Conservation (phyloP, 139 green algal species). For the Chlamydomonas schloesseri region DNA sequence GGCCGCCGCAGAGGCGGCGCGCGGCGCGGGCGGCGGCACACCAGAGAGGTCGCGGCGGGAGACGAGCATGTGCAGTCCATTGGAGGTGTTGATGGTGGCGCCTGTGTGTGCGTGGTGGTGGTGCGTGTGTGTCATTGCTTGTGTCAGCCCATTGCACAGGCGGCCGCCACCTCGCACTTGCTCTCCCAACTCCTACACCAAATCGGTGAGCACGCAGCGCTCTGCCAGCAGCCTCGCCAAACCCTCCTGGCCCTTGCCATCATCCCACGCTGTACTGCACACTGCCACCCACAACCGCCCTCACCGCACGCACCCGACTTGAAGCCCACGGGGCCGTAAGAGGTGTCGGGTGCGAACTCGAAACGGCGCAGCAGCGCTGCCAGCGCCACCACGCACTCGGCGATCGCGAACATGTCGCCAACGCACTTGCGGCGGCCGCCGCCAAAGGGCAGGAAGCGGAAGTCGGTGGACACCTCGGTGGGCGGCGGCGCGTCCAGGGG, state of each 20-base stretch:
- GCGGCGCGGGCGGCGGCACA: background rate
- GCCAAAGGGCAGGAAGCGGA: conserved; percentile 89
- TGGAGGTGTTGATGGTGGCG: conserved; percentile 89
- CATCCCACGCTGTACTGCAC: too few relatives aligned
- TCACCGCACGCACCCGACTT: conserved; percentile 63
- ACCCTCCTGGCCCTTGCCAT: too few relatives aligned
- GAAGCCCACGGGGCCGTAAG: conserved; percentile 71
- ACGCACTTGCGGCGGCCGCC: conserved; percentile 87
- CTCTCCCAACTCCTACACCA: too few relatives aligned
- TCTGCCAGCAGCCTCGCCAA: too few relatives aligned
- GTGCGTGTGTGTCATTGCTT: too few relatives aligned
- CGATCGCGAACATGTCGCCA: conserved; percentile 70
- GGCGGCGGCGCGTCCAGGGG: conserved; percentile 72
- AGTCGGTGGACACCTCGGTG: conserved; percentile 79
- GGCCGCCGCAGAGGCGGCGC: too few relatives aligned
- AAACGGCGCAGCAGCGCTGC: conserved; percentile 88
- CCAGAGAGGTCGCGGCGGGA: conserved; percentile 29
- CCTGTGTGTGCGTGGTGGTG: conserved; percentile 48
- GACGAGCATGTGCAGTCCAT: conserved; percentile 74
- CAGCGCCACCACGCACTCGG: conserved; percentile 82
- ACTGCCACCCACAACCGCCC: too few relatives aligned
- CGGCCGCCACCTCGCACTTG: too few relatives aligned
- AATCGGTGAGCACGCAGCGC: too few relatives aligned
- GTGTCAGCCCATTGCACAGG: background rate
- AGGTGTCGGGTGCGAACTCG: conserved; percentile 81